Evolutionary conservation across 441 rosid species (phyloP).

Genomic region (Jatropha podagrica): DNA sequence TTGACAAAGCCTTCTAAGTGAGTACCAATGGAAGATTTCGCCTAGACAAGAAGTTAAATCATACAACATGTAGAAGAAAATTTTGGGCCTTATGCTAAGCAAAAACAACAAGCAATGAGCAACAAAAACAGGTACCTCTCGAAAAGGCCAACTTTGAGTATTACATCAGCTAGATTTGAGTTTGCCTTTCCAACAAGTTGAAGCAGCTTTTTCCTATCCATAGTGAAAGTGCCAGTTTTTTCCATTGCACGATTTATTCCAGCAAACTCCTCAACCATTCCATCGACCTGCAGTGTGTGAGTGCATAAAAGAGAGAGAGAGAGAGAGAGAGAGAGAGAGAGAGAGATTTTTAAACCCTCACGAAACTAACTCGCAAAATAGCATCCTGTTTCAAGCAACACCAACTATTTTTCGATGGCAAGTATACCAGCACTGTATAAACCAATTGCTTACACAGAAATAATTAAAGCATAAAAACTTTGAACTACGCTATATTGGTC

Average conservation of each 20-base stretch:
- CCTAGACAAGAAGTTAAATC: neutral
- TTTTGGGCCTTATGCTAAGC: neutral
- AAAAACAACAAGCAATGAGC: conserved; percentile 12
- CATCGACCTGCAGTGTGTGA: conserved; percentile 66
- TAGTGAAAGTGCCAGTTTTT: conserved; percentile 85
- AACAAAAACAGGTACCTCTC: conserved; percentile 57
- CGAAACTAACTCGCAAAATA: neutral
- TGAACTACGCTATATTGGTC: neutral
- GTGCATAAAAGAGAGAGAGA: conserved; percentile 3
- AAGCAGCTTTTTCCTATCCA: conserved; percentile 87
- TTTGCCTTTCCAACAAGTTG: conserved; percentile 97
- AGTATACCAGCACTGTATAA: neutral
- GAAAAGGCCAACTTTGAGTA: conserved; percentile 94
- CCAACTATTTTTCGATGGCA: conserved; percentile 1
- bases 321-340: neutral
- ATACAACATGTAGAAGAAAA: neutral
- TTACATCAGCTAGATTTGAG: conserved; percentile 89
- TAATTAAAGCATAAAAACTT: neutral
- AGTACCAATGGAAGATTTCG: neutral
- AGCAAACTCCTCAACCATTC: conserved; percentile 95
- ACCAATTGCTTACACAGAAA: neutral
- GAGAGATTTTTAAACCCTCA: neutral
- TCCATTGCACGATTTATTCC: conserved; percentile 86
- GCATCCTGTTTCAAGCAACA: neutral
- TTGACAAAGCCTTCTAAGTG: neutral